These are phyloP conservation scores for Calonectria ilicicola DNA, from an alignment of 2,329 filamentous ascomycete species.

Conservation along the genomic window DNA sequence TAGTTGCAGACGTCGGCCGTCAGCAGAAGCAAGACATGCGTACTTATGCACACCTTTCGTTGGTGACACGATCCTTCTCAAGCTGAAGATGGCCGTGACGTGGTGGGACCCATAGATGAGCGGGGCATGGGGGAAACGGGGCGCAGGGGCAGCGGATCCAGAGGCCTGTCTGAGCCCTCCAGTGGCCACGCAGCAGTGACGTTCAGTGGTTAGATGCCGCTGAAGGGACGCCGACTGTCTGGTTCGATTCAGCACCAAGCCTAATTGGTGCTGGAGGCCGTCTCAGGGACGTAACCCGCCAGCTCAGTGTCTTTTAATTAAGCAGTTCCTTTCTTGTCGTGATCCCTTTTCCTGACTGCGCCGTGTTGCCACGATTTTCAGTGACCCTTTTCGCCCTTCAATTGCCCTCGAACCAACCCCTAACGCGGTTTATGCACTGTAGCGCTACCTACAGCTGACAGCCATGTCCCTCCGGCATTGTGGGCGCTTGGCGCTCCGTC, in stretches of 20 bases:
- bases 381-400: slow-evolving; percentile 23
- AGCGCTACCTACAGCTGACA: slow-evolving; percentile 15
- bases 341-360: slow-evolving; percentile 30
- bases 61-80: neutral
- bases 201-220: slow-evolving; percentile 20
- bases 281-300: neutral
- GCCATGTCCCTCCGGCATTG: slow-evolving; percentile 42
- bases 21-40: neutral
- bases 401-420: slow-evolving; percentile 17
- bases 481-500: slow-evolving; percentile 42
- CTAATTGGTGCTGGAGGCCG: slow-evolving; percentile 25
- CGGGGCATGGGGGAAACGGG: slow-evolving; percentile 7
- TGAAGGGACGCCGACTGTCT: slow-evolving; percentile 37
- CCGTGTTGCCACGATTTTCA: slow-evolving; percentile 22
- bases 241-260: slow-evolving; percentile 37
- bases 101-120: slow-evolving; percentile 8
- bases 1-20: neutral
- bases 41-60: neutral
- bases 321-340: slow-evolving; percentile 10
- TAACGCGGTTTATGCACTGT: neutral
- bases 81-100: slow-evolving; percentile 12
- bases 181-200: slow-evolving; percentile 24
- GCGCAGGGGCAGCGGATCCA: slow-evolving; percentile 5
- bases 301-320: slow-evolving; percentile 10
- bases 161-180: slow-evolving; percentile 1